Evolutionary conservation across 2,329 filamentous ascomycete species (phyloP).

Genomic region (Domatiomyces catenatus): DNA sequence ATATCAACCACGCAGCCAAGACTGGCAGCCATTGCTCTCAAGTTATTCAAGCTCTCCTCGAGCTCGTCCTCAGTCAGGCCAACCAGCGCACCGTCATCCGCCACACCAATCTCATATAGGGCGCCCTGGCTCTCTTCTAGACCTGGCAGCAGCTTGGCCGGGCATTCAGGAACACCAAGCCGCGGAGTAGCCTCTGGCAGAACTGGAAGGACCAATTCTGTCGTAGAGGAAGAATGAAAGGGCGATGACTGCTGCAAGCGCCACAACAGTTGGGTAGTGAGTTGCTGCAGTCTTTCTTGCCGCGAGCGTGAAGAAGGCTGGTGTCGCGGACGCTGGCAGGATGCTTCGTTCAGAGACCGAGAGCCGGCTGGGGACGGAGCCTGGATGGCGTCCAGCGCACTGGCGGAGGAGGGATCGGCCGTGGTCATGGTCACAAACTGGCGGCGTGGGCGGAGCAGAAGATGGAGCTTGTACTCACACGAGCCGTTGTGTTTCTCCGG

Average conservation of each 20-base stretch:
- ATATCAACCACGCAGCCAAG: slow-evolving; percentile 76
- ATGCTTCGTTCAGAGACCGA: slow-evolving; percentile 4
- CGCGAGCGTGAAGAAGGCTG: slow-evolving; percentile 51
- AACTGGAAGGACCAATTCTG: slow-evolving; percentile 58
- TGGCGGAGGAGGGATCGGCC: slow-evolving; percentile 18
- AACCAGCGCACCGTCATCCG: slow-evolving; percentile 81
- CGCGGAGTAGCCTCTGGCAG: slow-evolving; percentile 50
- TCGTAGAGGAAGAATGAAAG: slow-evolving; percentile 67
- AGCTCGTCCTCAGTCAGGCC: slow-evolving; percentile 82
- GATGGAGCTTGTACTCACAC: slow-evolving; percentile 90
- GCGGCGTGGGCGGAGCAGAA: slow-evolving; percentile 64
- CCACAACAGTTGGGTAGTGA: slow-evolving; percentile 93
- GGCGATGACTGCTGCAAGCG: slow-evolving; percentile 86
- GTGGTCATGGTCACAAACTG: slow-evolving; percentile 61
- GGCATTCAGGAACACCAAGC: slow-evolving; percentile 40
- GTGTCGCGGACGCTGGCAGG: slow-evolving; percentile 22
- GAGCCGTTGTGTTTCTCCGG: slow-evolving; percentile 88
- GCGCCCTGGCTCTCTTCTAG: slow-evolving; percentile 87
- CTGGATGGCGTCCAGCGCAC: slow-evolving; percentile 17
- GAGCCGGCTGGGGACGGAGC: slow-evolving; percentile 16
- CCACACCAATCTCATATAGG: slow-evolving; percentile 89
- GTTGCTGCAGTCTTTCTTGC: slow-evolving; percentile 70
- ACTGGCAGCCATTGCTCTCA: slow-evolving; percentile 82
- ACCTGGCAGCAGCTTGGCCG: slow-evolving; percentile 48
- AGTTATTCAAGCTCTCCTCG: slow-evolving; percentile 71